A percentile compares a stretch with the other conserved stretches of the same genome.
Conservation (phyloP, 768 basidiomycete species). For the Leucocoprinus sp. region DNA sequence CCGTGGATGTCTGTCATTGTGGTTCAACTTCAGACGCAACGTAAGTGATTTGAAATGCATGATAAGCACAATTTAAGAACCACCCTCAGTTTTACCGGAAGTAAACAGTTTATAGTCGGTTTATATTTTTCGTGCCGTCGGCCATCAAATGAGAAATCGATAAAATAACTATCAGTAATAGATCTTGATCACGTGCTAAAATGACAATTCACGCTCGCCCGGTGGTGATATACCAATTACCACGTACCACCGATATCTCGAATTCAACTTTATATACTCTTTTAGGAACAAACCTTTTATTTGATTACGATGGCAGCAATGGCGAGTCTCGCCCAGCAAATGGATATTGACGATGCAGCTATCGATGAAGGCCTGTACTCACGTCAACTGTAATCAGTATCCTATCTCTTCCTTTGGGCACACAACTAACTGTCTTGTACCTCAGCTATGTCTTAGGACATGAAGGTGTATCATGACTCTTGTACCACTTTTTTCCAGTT, state of each 20-base stretch:
- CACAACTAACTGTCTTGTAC: not conserved
- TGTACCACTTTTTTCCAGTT: not conserved
- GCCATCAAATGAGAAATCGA: not conserved
- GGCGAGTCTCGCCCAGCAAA: slow-evolving; percentile 38
- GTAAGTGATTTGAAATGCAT: slow-evolving; percentile 37
- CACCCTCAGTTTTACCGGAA: slow-evolving; percentile 69
- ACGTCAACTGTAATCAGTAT: slow-evolving; percentile 64
- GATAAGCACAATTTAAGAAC: slow-evolving; percentile 14
- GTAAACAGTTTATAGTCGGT: slow-evolving; percentile 19
- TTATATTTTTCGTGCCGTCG: not conserved
- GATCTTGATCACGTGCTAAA: slow-evolving; percentile 15
- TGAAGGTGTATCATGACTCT: slow-evolving; percentile 58
- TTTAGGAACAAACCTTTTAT: slow-evolving; percentile 9
- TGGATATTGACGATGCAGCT: slow-evolving; percentile 81
- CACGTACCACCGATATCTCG: not conserved
- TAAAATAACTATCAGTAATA: slow-evolving; percentile 10
- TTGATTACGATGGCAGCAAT: slow-evolving; percentile 27
- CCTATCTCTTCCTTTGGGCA: not conserved
- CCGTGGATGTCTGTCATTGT: slow-evolving; percentile 88
- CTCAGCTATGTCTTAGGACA: slow-evolving; percentile 86
- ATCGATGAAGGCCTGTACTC: slow-evolving; percentile 95
- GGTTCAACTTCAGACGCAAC: slow-evolving; percentile 94
- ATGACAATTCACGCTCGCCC: slow-evolving; percentile 9
- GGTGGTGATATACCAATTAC: not conserved
- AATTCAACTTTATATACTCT: slow-evolving; percentile 9